Base-by-base conservation (phyloP, 768 basidiomycete genomes). In the Gymnopilus dilepis region DNA sequence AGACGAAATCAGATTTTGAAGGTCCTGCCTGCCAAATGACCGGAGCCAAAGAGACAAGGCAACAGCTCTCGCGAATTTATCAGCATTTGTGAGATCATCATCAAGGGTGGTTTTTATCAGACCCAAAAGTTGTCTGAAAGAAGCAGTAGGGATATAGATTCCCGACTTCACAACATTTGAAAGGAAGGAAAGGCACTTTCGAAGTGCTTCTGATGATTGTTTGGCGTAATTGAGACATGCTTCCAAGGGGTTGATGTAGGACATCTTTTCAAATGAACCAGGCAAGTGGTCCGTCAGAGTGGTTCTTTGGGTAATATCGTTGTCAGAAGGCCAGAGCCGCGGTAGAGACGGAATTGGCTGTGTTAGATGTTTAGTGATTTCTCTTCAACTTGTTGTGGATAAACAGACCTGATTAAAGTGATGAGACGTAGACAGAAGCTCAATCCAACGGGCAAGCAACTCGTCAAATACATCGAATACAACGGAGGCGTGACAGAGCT, bases 91-190 rank as follows among this genome's bases (percentile, higher is more conserved):
- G 9, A 90, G 71, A 2, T 56, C 65, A 17, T 64, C 60, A 1
- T 80, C 72, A 6, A 76, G 67, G 48, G 76, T 79, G 24, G 76
- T 68, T 12, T 69, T 68, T 5, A 82, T 76, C 19, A 84, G 69
- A 8, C 72, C 62, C 4, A 80, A 76, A 47, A 87, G 82, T 37
- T 81, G 81, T 26, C 74, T 71, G 65, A 87, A 86, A 4, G 80
- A 80, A 3, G 76, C 58, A 5, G 81, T 73, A 2, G 90, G 82
- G 31, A 92, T 79, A 38, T 88, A 84, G 26, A 91, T 80, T 2
- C 88, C 90, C 6, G 90, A 89, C 50, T 78, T 77, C 22, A 88
- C 81, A 66, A 91, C 78, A 42, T 87, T 72, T 42, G 80, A 79
- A 19, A 93, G 79, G 86, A 88, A 90, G 43, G 77, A 76, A 34